Evolutionary conservation across 2,329 filamentous ascomycete genomes (phyloP).

Genomic region (Ophiostoma tasmaniense): DNA sequence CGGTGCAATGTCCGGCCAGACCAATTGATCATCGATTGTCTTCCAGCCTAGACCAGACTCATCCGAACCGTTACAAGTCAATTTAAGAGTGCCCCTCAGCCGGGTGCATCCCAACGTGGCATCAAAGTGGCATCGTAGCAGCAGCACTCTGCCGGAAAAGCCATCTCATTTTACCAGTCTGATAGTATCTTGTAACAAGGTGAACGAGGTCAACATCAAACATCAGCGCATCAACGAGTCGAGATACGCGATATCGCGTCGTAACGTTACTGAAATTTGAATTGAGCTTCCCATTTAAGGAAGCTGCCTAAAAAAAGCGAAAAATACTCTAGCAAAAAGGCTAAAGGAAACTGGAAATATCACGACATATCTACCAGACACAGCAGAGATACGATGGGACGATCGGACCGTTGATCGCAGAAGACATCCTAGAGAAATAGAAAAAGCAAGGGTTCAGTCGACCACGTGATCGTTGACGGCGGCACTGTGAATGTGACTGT

Average conservation of each 20-base stretch:
- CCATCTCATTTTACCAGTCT: background rate
- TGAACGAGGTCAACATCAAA: background rate
- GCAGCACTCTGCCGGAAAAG: background rate
- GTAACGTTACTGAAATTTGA: background rate
- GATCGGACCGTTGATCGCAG: background rate
- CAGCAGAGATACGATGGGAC: background rate
- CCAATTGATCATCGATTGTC: background rate
- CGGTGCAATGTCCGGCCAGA: background rate
- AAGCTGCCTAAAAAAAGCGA: background rate
- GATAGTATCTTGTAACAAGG: background rate
- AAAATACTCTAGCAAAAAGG: background rate
- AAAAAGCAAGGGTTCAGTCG: background rate
- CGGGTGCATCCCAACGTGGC: background rate
- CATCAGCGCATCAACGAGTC: background rate
- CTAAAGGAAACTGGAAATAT: conserved; percentile 1
- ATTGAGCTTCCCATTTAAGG: background rate
- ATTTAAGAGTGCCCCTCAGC: background rate
- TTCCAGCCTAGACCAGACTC: background rate
- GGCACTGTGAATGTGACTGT: background rate
- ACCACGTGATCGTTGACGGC: background rate
- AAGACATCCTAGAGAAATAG: background rate
- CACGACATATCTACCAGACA: background rate
- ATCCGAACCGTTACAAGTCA: background rate
- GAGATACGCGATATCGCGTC: background rate
- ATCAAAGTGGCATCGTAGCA: background rate